phyloP scores from a whole-genome alignment of 805 yeast species.

The Metschnikowia colocasiae region DNA sequence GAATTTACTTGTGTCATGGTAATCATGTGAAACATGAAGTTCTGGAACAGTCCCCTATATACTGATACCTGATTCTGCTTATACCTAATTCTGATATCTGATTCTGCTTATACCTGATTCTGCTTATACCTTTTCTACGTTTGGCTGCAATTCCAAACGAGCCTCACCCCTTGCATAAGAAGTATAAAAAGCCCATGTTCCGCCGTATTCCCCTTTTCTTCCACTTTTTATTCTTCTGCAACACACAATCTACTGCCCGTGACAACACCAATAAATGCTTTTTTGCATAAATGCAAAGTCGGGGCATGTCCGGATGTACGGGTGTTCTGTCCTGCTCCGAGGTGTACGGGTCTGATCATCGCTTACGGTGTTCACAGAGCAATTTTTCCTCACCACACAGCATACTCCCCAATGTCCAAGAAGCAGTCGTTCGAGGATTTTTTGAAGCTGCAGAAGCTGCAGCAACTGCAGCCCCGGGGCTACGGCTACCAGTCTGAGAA shows the following conservation, averaged over 20 bases:
- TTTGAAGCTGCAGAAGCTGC: conserved; percentile 41
- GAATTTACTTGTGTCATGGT: no score
- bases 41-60: no score
- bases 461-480: conserved; percentile 32
- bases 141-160: conserved; percentile 3
- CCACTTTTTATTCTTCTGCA: not conserved
- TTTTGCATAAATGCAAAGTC: no score
- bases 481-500: conserved; percentile 14
- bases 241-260: not conserved
- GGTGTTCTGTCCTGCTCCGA: not conserved
- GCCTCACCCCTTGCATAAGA: not conserved
- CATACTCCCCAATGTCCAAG: conserved; percentile 22
- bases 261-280: no score
- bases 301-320: not conserved
- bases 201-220: not conserved
- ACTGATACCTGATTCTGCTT: no score
- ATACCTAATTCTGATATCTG: no score
- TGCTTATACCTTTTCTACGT: no score
- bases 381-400: conserved; percentile 1
- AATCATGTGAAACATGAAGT: no score
- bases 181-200: not conserved
- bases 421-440: conserved; percentile 49
- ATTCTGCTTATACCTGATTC: not conserved
- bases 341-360: conserved; percentile 13
- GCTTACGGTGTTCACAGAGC: conserved; percentile 1